Percentiles rank a stretch among this genome's conserved stretches.
Conservation (phyloP, 495 filamentous ascomycete species). For the Lasiosphaeriaceae sp. region DNA sequence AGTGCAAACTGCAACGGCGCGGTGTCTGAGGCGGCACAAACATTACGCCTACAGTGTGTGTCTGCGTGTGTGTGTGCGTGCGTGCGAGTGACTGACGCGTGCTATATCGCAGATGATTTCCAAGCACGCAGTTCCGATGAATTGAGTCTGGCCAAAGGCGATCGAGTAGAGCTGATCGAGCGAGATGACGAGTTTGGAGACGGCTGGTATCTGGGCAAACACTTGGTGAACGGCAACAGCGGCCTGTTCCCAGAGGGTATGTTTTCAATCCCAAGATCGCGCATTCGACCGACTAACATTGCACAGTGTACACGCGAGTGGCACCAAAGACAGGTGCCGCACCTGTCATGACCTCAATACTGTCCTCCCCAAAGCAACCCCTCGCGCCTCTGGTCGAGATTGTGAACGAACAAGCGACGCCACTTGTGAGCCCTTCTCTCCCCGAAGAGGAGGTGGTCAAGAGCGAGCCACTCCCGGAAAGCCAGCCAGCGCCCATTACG, state of each 20-base stretch:
- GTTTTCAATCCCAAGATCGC: slow-evolving; percentile 14
- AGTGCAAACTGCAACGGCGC: not conserved
- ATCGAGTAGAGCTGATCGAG: slow-evolving; percentile 87
- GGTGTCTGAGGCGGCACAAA: not conserved
- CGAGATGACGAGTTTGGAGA: slow-evolving; percentile 97
- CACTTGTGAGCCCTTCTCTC: slow-evolving; percentile 26
- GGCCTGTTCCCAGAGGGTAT: slow-evolving; percentile 90
- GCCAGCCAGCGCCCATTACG: slow-evolving; percentile 24
- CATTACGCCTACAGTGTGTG: slow-evolving; percentile 9
- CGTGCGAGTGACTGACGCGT: slow-evolving; percentile 8
- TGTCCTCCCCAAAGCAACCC: slow-evolving; percentile 24
- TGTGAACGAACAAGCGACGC: slow-evolving; percentile 21
- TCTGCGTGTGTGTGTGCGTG: no score
- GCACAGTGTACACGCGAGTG: slow-evolving; percentile 50
- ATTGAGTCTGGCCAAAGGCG: slow-evolving; percentile 79
- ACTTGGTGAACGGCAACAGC: slow-evolving; percentile 66
- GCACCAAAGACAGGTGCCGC: slow-evolving; percentile 37
- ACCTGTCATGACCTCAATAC: slow-evolving; percentile 17
- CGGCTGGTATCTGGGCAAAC: slow-evolving; percentile 92
- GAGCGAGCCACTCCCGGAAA: slow-evolving; percentile 37
- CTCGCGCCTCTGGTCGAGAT: slow-evolving; percentile 30
- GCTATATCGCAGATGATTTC: slow-evolving; percentile 66
- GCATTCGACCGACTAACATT: slow-evolving; percentile 11
- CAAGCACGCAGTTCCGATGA: slow-evolving; percentile 86
- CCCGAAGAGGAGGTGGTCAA: slow-evolving; percentile 42